Evolutionary conservation across 2,329 filamentous ascomycete species (phyloP).

Genomic region (Exophiala sp.): DNA sequence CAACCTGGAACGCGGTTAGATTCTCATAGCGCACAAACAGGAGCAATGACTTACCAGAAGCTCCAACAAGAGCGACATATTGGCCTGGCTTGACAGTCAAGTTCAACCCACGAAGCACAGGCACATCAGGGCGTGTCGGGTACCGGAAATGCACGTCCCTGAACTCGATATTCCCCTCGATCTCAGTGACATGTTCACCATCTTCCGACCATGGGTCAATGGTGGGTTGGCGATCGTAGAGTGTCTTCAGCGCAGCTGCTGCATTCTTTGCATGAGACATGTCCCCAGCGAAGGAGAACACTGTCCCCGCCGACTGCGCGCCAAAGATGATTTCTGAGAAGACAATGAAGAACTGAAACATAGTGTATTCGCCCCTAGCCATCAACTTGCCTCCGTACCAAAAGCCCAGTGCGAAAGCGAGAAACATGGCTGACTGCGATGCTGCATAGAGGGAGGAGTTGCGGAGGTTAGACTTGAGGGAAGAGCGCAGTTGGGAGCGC

Average conservation of each 20-base stretch:
- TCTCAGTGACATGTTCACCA: conserved; percentile 55
- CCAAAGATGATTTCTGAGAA: conserved; percentile 86
- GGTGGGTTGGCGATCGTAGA: conserved; percentile 74
- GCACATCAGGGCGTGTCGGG: conserved; percentile 81
- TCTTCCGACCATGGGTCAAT: conserved; percentile 77
- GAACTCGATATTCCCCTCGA: conserved; percentile 81
- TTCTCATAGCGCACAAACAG: not conserved
- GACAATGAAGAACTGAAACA: conserved; percentile 88
- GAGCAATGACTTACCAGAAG: conserved; percentile 45
- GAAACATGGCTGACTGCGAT: conserved; percentile 76
- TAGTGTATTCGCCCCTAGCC: conserved; percentile 60
- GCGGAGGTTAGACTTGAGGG: conserved; percentile 66
- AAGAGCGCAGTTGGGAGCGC: conserved; percentile 59
- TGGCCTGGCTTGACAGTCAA: conserved; percentile 43
- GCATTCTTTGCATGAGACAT: conserved; percentile 90
- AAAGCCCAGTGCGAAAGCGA: conserved; percentile 80
- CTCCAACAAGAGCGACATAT: conserved; percentile 73
- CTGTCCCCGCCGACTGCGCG: conserved; percentile 80
- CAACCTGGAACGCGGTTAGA: conserved; percentile 54
- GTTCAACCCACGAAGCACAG: conserved; percentile 81
- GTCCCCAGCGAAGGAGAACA: conserved; percentile 84
- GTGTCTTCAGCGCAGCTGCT: conserved; percentile 68
- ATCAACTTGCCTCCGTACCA: conserved; percentile 85
- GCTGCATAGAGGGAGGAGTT: conserved; percentile 75
- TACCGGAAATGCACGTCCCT: conserved; percentile 91